These are phyloP conservation scores for Kazachstania martiniae DNA, from an alignment of 805 yeast species.

Conservation along the genomic window DNA sequence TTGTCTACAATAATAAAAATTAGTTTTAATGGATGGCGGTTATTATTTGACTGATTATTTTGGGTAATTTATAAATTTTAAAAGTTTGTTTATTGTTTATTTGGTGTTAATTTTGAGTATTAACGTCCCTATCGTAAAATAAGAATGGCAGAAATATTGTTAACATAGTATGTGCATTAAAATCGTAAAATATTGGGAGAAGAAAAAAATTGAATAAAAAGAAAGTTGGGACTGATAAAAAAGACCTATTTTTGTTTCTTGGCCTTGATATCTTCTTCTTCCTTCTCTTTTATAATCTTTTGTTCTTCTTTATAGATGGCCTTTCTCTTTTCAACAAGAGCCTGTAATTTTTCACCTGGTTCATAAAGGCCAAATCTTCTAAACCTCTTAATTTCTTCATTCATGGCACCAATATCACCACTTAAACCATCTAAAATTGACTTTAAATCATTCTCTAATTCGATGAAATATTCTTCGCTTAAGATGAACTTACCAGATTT, in stretches of 20 bases:
- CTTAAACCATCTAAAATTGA: slow-evolving; percentile 26
- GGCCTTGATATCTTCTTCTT: slow-evolving; percentile 2
- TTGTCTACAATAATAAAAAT: no score
- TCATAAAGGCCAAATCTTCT: slow-evolving; percentile 57
- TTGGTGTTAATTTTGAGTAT: no score
- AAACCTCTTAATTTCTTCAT: slow-evolving; percentile 42
- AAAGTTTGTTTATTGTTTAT: no score
- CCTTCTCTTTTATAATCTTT: slow-evolving; percentile 3
- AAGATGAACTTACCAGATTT: slow-evolving; percentile 38
- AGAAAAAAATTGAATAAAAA: not conserved
- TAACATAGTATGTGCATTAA: no score
- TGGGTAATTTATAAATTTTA: no score
- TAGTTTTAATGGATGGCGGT: no score
- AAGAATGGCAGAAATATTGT: no score
- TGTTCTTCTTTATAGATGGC: slow-evolving; percentile 14
- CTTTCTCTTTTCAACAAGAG: slow-evolving; percentile 21
- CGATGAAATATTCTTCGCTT: slow-evolving; percentile 44
- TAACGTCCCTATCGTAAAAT: no score
- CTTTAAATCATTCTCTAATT: slow-evolving; percentile 39
- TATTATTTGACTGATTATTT: no score
- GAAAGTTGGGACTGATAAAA: not conserved
- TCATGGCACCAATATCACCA: slow-evolving; percentile 29
- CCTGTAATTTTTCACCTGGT: slow-evolving; percentile 29
- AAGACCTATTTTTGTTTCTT: slow-evolving; percentile 2
- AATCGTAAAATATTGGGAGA: not conserved